Evolutionary conservation across 2,329 filamentous ascomycete species (phyloP).

Genomic region (Epichloe hybrida): DNA sequence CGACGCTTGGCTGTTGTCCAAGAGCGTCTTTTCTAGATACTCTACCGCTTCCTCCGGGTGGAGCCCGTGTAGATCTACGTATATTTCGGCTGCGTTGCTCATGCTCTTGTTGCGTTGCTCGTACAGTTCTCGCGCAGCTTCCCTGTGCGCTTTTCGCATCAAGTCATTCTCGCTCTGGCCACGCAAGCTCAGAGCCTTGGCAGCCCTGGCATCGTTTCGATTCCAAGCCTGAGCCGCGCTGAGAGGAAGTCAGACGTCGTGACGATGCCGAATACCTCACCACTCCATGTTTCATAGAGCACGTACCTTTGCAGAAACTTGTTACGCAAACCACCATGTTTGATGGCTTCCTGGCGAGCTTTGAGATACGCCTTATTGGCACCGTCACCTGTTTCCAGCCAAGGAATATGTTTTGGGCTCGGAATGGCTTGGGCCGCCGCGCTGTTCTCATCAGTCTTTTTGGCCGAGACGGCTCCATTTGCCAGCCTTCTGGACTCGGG

Average conservation of each 20-base stretch:
- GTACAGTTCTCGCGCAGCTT: slow-evolving; percentile 83
- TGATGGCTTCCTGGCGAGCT: slow-evolving; percentile 88
- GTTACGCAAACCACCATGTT: slow-evolving; percentile 89
- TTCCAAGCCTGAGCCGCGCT: slow-evolving; percentile 98
- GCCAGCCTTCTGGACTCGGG: slow-evolving; percentile 36
- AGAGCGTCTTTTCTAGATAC: slow-evolving; percentile 76
- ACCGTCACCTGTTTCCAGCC: slow-evolving; percentile 83
- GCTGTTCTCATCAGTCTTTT: slow-evolving; percentile 56
- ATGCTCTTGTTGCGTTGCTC: slow-evolving; percentile 75
- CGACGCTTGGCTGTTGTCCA: slow-evolving; percentile 62
- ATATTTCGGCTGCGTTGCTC: slow-evolving; percentile 53
- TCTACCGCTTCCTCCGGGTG: slow-evolving; percentile 94
- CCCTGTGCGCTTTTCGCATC: slow-evolving; percentile 96
- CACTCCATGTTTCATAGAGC: neutral
- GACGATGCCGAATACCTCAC: neutral
- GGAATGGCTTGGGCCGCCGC: slow-evolving; percentile 71
- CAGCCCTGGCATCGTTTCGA: slow-evolving; percentile 87
- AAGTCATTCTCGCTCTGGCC: slow-evolving; percentile 94
- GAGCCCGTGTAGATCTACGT: slow-evolving; percentile 94
- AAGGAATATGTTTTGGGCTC: slow-evolving; percentile 82
- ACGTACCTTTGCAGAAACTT: slow-evolving; percentile 85
- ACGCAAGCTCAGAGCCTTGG: slow-evolving; percentile 84
- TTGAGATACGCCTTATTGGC: slow-evolving; percentile 93
- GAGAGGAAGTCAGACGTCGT: slow-evolving; percentile 5
- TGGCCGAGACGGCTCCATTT: neutral